phyloP scores from a whole-genome alignment of 2,329 filamentous ascomycete species.

The Colletotrichum sp. region DNA sequence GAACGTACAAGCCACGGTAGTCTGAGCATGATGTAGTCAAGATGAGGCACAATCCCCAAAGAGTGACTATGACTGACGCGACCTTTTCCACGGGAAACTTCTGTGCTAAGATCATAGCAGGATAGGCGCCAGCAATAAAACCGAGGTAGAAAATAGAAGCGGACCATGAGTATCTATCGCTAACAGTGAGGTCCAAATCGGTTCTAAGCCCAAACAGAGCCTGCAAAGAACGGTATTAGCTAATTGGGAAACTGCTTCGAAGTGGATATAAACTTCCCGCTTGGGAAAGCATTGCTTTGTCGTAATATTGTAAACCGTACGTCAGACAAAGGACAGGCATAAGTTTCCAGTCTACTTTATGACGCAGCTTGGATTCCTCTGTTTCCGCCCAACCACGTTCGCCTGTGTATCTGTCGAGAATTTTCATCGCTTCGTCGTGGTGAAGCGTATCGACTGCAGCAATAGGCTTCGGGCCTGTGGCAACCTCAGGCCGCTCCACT shows the following conservation, averaged over 20 bases:
- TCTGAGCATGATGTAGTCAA: conserved; percentile 34
- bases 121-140: conserved; percentile 35
- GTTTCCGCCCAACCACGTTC: conserved; percentile 44
- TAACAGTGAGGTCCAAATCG: conserved; percentile 29
- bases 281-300: conserved; percentile 26
- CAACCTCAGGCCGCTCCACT: background rate
- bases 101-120: conserved; percentile 33
- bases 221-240: conserved; percentile 28
- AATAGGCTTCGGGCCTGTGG: background rate
- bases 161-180: conserved; percentile 33
- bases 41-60: conserved; percentile 35
- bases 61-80: conserved; percentile 29
- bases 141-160: conserved; percentile 38
- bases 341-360: conserved; percentile 47
- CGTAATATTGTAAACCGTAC: conserved; percentile 35
- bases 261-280: conserved; percentile 37
- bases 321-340: conserved; percentile 44
- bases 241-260: conserved; percentile 43
- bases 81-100: conserved; percentile 31
- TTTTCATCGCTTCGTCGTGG: conserved; percentile 43
- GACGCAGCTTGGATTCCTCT: conserved; percentile 46
- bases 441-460: conserved; percentile 36
- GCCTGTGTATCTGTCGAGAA: conserved; percentile 45
- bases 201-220: conserved; percentile 31
- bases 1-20: conserved; percentile 34